A percentile compares a stretch with the other conserved stretches of the same genome.
phyloP scores from a whole-genome alignment of 495 filamentous ascomycete genomes.

The Annulohypoxylon maeteangense region DNA sequence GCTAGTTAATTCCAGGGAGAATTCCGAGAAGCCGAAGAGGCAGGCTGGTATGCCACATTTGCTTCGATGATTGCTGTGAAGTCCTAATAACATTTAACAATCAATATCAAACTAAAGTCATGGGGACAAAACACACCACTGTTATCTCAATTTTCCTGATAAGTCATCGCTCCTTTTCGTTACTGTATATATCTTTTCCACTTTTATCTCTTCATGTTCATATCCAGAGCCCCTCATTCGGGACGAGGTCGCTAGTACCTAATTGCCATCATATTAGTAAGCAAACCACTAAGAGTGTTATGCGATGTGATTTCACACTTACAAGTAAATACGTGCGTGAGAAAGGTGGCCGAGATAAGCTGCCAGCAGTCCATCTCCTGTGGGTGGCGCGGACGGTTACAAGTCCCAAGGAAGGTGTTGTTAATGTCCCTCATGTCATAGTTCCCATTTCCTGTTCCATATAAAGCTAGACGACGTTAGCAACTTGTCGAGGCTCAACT shows the following conservation, averaged over 20 bases:
- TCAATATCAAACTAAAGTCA: not conserved
- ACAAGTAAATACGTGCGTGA: slow-evolving; percentile 41
- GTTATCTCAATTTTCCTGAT: not conserved
- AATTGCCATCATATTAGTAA: slow-evolving; percentile 1
- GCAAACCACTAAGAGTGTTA: not conserved
- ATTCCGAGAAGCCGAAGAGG: not conserved
- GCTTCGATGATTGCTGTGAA: not conserved
- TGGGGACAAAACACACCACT: not conserved
- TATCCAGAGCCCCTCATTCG: slow-evolving; percentile 31
- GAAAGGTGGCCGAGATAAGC: slow-evolving; percentile 30
- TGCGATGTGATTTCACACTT: slow-evolving; percentile 7
- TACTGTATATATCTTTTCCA: not conserved
- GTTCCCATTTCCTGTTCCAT: slow-evolving; percentile 25
- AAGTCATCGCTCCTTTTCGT: not conserved
- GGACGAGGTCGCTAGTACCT: slow-evolving; percentile 32
- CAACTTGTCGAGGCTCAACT: not conserved
- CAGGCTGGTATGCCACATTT: too few species aligned
- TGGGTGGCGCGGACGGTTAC: slow-evolving; percentile 23
- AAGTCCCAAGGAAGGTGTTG: slow-evolving; percentile 38
- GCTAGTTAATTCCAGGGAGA: not conserved
- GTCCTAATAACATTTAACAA: not conserved
- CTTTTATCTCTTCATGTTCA: slow-evolving; percentile 1
- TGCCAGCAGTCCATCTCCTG: slow-evolving; percentile 42
- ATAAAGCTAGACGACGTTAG: slow-evolving; percentile 30
- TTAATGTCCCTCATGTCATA: slow-evolving; percentile 41